Conservation (phyloP, 2,329 filamentous ascomycete species). For the Curvularia verruculosa region DNA sequence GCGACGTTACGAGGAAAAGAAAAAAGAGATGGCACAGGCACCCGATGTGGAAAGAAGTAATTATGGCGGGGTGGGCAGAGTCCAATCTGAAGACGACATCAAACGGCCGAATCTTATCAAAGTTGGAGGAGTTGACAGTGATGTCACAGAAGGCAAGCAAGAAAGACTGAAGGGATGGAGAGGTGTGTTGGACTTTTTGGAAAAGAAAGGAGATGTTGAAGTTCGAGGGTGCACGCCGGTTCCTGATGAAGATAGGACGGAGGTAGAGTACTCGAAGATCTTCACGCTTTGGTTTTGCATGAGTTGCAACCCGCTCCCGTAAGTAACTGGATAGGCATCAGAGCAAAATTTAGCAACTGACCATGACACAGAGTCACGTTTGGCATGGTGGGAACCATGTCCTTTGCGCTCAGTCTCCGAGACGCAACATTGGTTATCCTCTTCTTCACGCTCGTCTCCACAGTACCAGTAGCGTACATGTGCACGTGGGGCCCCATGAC, state of each 20-base stretch:
- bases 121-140: slow-evolving; percentile 2
- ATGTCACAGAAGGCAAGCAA: slow-evolving; percentile 19
- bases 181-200: slow-evolving; percentile 27
- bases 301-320: slow-evolving; percentile 64
- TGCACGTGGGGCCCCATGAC: slow-evolving; percentile 66
- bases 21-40: neutral
- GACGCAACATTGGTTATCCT: slow-evolving; percentile 65
- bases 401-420: slow-evolving; percentile 62
- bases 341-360: neutral
- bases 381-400: slow-evolving; percentile 65
- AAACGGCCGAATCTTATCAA: slow-evolving; percentile 7
- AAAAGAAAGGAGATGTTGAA: slow-evolving; percentile 38
- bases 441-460: slow-evolving; percentile 66
- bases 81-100: slow-evolving; percentile 10
- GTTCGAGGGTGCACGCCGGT: slow-evolving; percentile 61
- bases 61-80: neutral
- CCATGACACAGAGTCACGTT: slow-evolving; percentile 59
- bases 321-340: slow-evolving; percentile 30
- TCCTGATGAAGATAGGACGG: slow-evolving; percentile 59
- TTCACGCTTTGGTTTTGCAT: slow-evolving; percentile 68
- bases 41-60: slow-evolving; percentile 4
- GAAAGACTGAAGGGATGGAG: slow-evolving; percentile 21
- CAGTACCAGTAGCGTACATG: slow-evolving; percentile 62
- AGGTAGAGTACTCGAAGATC: slow-evolving; percentile 61
- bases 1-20: neutral